Percentiles rank a stretch among this genome's conserved stretches.
Conservation (phyloP, 1,284 basidiomycete species). For the Cronartium quercuum region DNA sequence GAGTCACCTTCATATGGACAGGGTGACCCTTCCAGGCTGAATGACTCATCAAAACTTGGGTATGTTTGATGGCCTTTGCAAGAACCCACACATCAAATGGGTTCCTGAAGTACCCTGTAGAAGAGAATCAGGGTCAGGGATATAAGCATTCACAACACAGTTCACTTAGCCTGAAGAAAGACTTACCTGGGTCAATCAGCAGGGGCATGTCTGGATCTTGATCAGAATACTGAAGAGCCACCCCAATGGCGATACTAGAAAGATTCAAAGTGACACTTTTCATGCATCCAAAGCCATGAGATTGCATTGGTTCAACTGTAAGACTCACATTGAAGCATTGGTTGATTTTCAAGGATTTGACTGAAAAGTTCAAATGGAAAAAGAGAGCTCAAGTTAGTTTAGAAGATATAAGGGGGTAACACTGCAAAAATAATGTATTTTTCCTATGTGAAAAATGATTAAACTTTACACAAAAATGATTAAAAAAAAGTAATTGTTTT, state of each 20-base stretch:
- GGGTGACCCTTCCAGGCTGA: background rate
- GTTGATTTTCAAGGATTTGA: background rate
- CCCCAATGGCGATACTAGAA: slow-evolving; percentile 14
- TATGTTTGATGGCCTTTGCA: slow-evolving; percentile 16
- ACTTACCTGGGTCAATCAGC: slow-evolving; percentile 29
- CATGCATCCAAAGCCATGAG: too few relatives aligned
- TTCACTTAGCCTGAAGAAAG: background rate
- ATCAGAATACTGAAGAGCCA: slow-evolving; percentile 7
- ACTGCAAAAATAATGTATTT: too few relatives aligned
- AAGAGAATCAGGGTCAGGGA: background rate
- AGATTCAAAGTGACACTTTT: background rate
- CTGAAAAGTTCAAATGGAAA: background rate
- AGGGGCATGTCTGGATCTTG: background rate
- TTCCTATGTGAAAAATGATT: too few relatives aligned
- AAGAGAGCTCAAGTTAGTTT: background rate
- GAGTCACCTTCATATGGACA: too few relatives aligned
- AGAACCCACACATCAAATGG: slow-evolving; percentile 35
- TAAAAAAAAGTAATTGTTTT: too few relatives aligned
- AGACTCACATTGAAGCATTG: slow-evolving; percentile 20
- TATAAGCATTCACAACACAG: background rate
- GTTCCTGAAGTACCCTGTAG: slow-evolving; percentile 12
- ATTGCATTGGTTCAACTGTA: background rate
- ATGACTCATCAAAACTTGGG: slow-evolving; percentile 18
- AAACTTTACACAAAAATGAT: too few relatives aligned
- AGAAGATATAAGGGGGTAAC: background rate